Percentiles rank a stretch among this genome's conserved stretches.
Conservation (phyloP, 805 yeast genomes). For the Wickerhamomyces canadensis region DNA sequence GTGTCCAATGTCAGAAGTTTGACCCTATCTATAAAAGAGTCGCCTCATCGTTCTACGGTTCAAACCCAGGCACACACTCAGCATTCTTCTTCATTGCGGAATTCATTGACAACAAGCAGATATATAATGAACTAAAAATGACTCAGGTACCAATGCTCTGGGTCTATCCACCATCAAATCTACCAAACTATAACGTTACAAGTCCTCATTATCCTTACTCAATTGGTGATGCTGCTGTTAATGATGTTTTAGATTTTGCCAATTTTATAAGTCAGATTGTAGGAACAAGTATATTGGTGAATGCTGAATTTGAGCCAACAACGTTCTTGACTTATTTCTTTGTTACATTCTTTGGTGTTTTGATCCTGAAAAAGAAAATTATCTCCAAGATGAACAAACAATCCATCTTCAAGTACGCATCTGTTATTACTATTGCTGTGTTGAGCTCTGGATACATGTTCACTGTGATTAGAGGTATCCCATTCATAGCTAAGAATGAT, state of each 20-base stretch:
- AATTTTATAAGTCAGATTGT: conserved; percentile 43
- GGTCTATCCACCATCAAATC: conserved; percentile 49
- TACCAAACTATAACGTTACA: conserved; percentile 19
- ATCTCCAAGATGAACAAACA: conserved; percentile 25
- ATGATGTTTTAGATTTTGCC: conserved; percentile 45
- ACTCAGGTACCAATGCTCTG: conserved; percentile 61
- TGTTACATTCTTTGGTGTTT: conserved; percentile 38
- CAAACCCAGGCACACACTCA: conserved; percentile 35
- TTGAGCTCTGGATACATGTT: conserved; percentile 63
- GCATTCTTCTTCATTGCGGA: conserved; percentile 49
- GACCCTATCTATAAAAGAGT: conserved; percentile 36
- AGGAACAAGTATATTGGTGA: conserved; percentile 37
- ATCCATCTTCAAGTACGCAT: conserved; percentile 24
- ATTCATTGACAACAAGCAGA: conserved; percentile 35
- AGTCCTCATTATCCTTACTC: conserved; percentile 32
- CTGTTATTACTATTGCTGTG: conserved; percentile 36
- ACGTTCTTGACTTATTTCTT: conserved; percentile 42
- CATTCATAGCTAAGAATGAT: conserved; percentile 52
- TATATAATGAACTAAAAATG: conserved; percentile 38
- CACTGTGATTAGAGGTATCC: conserved; percentile 52
- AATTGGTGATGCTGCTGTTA: conserved; percentile 23
- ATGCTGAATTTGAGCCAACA: conserved; percentile 35
- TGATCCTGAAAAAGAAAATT: conserved; percentile 44
- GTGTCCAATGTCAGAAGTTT: conserved; percentile 43
- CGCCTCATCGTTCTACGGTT: conserved; percentile 36